Conservation (phyloP, 345 rosid species). For the Cardamine occulta region DNA sequence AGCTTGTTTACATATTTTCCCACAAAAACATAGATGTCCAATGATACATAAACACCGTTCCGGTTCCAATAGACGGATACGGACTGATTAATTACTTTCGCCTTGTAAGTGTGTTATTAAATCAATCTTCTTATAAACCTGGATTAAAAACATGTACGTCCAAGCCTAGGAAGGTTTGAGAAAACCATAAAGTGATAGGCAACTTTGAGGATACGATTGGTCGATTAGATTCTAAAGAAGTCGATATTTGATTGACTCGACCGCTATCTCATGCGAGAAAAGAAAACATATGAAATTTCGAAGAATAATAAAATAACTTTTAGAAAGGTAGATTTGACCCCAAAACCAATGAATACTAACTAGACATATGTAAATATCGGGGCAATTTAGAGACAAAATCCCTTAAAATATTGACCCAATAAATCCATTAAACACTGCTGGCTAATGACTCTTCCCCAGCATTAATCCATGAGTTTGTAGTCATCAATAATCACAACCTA, state of each 20-base stretch:
- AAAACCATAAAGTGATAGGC: conserved; percentile 29
- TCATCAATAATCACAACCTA: neutral
- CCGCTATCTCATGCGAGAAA: conserved; percentile 35
- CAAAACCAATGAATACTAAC: conserved; percentile 9
- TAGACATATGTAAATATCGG: neutral
- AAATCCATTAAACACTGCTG: neutral
- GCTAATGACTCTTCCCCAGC: neutral
- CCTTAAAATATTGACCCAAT: conserved; percentile 8
- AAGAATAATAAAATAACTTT: neutral
- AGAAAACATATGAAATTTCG: conserved; percentile 2
- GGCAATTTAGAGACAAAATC: conserved; percentile 13
- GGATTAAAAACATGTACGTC: conserved; percentile 1
- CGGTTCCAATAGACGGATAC: neutral
- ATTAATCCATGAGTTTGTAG: neutral
- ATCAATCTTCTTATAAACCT: neutral
- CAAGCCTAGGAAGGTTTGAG: conserved; percentile 24
- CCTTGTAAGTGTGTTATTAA: neutral
- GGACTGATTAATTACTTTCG: neutral
- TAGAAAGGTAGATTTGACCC: neutral
- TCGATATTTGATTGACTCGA: conserved; percentile 32
- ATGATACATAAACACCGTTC: neutral
- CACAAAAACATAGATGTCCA: neutral
- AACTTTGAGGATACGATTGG: conserved; percentile 8
- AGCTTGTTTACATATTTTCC: conserved; percentile 6
- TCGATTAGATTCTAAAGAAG: conserved; percentile 21